These are phyloP conservation scores for Stereum hirsutum DNA, from an alignment of 1,284 basidiomycete species.

Conservation along the genomic window DNA sequence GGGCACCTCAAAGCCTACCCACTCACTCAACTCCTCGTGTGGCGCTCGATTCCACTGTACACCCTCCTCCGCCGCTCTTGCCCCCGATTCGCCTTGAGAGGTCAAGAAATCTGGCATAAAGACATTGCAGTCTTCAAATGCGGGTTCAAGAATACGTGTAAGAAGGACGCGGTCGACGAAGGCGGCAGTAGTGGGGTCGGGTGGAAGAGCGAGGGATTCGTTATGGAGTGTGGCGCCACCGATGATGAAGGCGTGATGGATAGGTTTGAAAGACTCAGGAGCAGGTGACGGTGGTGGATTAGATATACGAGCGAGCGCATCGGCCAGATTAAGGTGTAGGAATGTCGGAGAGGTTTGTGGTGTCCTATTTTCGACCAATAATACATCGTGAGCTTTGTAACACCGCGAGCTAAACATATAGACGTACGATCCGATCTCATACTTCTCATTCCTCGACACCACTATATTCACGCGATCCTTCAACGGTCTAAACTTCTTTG, in stretches of 20 bases:
- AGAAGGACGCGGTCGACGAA: constrained; percentile 77
- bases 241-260: constrained; percentile 71
- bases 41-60: constrained; percentile 47
- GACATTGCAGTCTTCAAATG: constrained; percentile 78
- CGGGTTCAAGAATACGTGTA: constrained; percentile 73
- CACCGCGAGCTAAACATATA: background rate
- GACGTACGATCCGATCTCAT: constrained; percentile 55
- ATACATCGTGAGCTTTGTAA: too few species aligned
- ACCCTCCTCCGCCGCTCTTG: background rate
- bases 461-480: constrained; percentile 76
- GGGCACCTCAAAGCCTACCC: constrained; percentile 76
- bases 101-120: constrained; percentile 70
- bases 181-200: constrained; percentile 19
- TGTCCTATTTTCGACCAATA: too few species aligned
- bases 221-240: constrained; percentile 86
- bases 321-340: too few species aligned
- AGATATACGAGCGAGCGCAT: too few species aligned
- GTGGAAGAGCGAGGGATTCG: constrained; percentile 43
- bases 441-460: constrained; percentile 56
- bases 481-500: constrained; percentile 81
- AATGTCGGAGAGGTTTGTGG: too few species aligned
- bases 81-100: constrained; percentile 3
- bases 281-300: background rate
- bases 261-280: constrained; percentile 7
- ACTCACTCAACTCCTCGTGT: constrained; percentile 57